Conservation (phyloP, 225 moss, liverwort and hornwort genomes). For the Neckera pumila region DNA sequence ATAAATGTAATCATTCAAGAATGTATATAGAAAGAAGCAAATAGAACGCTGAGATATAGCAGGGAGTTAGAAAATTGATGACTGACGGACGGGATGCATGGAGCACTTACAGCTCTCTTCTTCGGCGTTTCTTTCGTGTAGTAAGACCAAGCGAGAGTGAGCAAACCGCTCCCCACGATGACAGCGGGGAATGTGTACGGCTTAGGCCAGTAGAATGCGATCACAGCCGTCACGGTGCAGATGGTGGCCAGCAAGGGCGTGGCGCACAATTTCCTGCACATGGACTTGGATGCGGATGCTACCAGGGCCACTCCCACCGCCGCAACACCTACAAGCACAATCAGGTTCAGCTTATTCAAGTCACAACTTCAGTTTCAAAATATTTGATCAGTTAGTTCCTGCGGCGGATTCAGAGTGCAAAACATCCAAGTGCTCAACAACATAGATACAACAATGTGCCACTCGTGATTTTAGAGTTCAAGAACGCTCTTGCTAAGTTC, state of each 20-base stretch:
- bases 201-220: constrained; percentile 60
- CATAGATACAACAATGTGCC: no score
- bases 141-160: constrained; percentile 27
- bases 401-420: not conserved
- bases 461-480: not conserved
- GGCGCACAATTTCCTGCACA: constrained; percentile 40
- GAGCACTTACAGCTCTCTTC: not conserved
- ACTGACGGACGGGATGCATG: not conserved
- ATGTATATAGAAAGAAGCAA: not conserved
- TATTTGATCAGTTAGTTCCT: not conserved
- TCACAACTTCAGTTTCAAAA: not conserved
- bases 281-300: constrained; percentile 39
- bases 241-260: constrained; percentile 27
- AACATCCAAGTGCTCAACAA: not conserved
- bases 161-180: constrained; percentile 33
- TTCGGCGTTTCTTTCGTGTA: constrained; percentile 22
- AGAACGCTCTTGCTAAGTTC: not conserved
- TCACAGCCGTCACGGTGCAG: constrained; percentile 17
- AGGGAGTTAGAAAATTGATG: not conserved
- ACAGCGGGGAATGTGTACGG: constrained; percentile 46
- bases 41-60: not conserved
- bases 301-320: constrained; percentile 51
- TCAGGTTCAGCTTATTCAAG: not conserved
- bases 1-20: not conserved
- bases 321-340: constrained; percentile 25